Conservation (phyloP, 2,329 filamentous ascomycete genomes). For the Arachnomyces sp. region DNA sequence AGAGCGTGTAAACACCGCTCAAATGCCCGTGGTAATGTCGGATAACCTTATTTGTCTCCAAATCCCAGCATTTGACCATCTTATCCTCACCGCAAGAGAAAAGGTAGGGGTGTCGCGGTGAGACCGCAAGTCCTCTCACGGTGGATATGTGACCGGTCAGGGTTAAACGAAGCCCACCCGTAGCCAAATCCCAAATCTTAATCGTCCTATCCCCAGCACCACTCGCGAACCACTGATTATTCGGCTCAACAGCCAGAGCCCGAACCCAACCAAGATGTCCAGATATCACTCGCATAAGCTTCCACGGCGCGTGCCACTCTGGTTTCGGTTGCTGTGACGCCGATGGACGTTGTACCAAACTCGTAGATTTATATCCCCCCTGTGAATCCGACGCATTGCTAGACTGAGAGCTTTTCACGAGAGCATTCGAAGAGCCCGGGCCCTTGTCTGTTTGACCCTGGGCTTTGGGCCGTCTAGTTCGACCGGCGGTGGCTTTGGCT, state of each 20-base stretch:
- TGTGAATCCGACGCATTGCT: slow-evolving; percentile 24
- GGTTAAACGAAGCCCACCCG: slow-evolving; percentile 73
- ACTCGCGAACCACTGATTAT: slow-evolving; percentile 95
- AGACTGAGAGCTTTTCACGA: slow-evolving; percentile 36
- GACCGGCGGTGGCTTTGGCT: slow-evolving; percentile 54
- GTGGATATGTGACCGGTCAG: slow-evolving; percentile 92
- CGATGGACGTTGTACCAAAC: slow-evolving; percentile 55
- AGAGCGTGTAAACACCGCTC: slow-evolving; percentile 87
- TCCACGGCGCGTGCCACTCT: slow-evolving; percentile 97
- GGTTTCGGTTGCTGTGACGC: slow-evolving; percentile 62
- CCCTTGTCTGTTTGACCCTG: slow-evolving; percentile 38
- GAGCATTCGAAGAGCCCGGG: slow-evolving; percentile 46
- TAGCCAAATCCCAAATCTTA: slow-evolving; percentile 96
- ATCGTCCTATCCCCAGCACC: slow-evolving; percentile 93
- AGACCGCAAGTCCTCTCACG: slow-evolving; percentile 84
- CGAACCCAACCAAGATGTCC: slow-evolving; percentile 95
- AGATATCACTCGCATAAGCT: slow-evolving; percentile 93
- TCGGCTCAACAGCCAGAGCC: slow-evolving; percentile 80
- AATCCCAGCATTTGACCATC: slow-evolving; percentile 99
- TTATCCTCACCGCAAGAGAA: slow-evolving; percentile 99
- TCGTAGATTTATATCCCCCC: slow-evolving; percentile 44
- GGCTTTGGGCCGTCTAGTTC: slow-evolving; percentile 55
- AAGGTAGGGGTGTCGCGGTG: slow-evolving; percentile 86
- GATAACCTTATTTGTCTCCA: slow-evolving; percentile 99
- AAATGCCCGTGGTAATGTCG: slow-evolving; percentile 95